Percentiles rank a stretch among this genome's conserved stretches.
phyloP scores from a whole-genome alignment of 257 asterid genomes.

The Nemophila menziesii region DNA sequence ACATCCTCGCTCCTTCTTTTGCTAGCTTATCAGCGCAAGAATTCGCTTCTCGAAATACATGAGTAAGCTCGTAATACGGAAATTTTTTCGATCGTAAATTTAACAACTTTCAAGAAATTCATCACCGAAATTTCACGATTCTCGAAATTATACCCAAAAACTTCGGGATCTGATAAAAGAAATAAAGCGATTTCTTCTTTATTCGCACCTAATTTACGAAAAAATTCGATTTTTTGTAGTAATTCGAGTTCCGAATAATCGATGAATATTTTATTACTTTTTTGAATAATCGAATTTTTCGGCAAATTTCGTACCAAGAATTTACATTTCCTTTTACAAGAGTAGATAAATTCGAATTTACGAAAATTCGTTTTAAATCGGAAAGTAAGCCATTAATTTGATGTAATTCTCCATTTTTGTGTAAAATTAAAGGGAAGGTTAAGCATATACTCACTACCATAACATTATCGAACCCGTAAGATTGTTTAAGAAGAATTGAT shows the following conservation, averaged over 20 bases:
- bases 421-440: constrained; percentile 37
- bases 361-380: constrained; percentile 36
- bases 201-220: constrained; percentile 25
- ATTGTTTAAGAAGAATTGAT: constrained; percentile 18
- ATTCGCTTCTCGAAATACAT: too few relatives aligned
- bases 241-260: constrained; percentile 38
- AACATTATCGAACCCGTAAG: constrained; percentile 29
- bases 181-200: constrained; percentile 37
- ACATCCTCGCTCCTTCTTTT: too few relatives aligned
- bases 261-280: constrained; percentile 26
- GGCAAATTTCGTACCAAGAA: constrained; percentile 36
- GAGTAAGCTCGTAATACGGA: too few relatives aligned
- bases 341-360: constrained; percentile 32
- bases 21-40: too few relatives aligned
- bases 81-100: too few relatives aligned
- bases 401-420: not conserved
- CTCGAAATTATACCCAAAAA: constrained; percentile 28
- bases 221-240: constrained; percentile 35
- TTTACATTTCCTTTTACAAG: constrained; percentile 35
- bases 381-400: constrained; percentile 30
- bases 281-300: constrained; percentile 32
- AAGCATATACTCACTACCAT: constrained; percentile 41
- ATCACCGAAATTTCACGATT: constrained; percentile 30
- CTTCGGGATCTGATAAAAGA: constrained; percentile 43
- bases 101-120: constrained; percentile 37